Evolutionary conservation across 2,329 filamentous ascomycete genomes (phyloP), one percentile per base, ranked within the genome.

Genomic region (Epichloe sibirici): DNA sequence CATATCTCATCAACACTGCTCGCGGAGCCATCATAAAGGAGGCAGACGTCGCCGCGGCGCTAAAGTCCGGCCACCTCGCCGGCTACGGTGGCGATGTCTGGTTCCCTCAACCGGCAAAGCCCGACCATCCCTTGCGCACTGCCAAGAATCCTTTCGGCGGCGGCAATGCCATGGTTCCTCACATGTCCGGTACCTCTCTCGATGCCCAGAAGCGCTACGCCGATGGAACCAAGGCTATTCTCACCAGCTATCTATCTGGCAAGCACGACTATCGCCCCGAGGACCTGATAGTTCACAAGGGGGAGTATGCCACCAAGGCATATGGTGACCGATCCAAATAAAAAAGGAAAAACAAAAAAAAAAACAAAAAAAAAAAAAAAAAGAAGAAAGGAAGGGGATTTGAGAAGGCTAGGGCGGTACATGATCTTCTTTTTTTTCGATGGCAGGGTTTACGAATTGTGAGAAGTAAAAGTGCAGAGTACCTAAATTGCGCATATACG

Each of bases 11-110:
- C 76, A 98, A 98, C 85, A 98, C 93, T 37, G 93, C 93, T 62
- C 93, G 93, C 71, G 93, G 93, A 65, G 93, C 93, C 72, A 98
- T 98, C 68, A 90, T 98, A 63, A 91, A 97, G 75, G 97, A 97
- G 83, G 91, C 97, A 75, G 93, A 97, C 63, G 93, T 98, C 53
- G 93, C 93, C 57, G 90, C 86, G 31, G 93, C 93, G 48, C 82
- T 98, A 69, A 89, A 91, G 78, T 81, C 78, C 37, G 93, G 93
- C 65, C 90, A 97, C 72, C 86, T 94, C 66, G 85, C 86, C 65
- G 88, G 88, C 61, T 94, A 94, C 75, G 88, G 81, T 59, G 88
- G 88, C 65, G 88, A 93, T 62, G 87, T 93, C 65, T 97, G 91
- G 91, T 95, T 90, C 88, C 90, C 90, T 57, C 93, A 98, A 79